Evolutionary conservation across 441 rosid species (phyloP), one percentile per base, ranked within the genome.

Genomic region (Codiaeum variegatum): DNA sequence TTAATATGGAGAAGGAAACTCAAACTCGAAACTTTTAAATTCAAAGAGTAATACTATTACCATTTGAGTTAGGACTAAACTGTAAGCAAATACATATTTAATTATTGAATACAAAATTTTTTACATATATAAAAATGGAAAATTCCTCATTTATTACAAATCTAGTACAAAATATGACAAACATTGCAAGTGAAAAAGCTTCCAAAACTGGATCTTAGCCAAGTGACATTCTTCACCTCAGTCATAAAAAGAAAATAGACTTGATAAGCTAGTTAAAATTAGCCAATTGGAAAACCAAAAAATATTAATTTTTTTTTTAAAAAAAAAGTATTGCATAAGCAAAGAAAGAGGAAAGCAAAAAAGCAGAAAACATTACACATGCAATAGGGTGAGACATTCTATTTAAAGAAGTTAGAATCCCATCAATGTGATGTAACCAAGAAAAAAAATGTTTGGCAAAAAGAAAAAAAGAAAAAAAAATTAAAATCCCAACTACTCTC

Each of bases 331-430:
- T 61, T 31, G 42, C 64, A 60, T 60, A 60, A 60, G 42, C 64
- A 31, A 60, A 4, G 8, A 60, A 31, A 60, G 67, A 10, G 66
- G 23, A 18, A 32, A 24, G 24, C 4, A 19, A 66, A 0, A 29
- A 31, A 5, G 51, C 28, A 51, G 71, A 52, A 32, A 42, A 44
- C 9, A 34, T 51, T 42, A 7, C 24, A 29, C 32, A 2, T 2
- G 21, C n/a, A 18, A 9, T 66, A 24, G 52, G 47, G 32, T 67
- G 71, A 52, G 69, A 46, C 24, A 46, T 66, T 66, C 40, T 47
- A 46, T n/a, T 68, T 68, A 36, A 71, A 59, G 66, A 70, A 71
- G 74, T 47, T 60, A 29, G 66, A 58, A 42, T 60, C 7, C 32
- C 74, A 61, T 71, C 74, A 71, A 29, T 60, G 31, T 64, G 63